Conservation (phyloP, 148 eudicot genomes). For the Polygonum maritimum region DNA sequence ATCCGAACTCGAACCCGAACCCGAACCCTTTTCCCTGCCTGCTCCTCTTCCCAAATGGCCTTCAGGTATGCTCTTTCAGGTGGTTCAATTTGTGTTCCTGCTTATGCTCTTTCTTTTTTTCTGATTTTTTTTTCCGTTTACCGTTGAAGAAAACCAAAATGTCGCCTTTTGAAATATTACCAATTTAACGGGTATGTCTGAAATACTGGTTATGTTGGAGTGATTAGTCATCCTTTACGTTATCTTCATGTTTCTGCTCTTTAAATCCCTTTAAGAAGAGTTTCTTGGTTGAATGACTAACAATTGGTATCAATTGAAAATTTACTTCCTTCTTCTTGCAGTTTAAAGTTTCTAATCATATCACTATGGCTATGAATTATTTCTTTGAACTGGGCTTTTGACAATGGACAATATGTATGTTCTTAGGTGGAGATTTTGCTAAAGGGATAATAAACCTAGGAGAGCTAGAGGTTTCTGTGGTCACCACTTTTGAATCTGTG, state of each 20-base stretch:
- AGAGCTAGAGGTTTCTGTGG: conserved; percentile 56
- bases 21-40: conserved; percentile 52
- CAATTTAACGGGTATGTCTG: background rate
- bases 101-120: background rate
- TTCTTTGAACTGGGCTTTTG: background rate
- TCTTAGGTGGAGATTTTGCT: conserved; percentile 69
- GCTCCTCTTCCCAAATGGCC: conserved; percentile 64
- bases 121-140: too few relatives aligned
- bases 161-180: background rate
- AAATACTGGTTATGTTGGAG: background rate
- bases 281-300: background rate
- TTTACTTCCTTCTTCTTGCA: background rate
- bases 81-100: background rate
- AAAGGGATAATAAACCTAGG: conserved; percentile 70
- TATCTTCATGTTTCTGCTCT: background rate
- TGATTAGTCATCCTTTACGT: background rate
- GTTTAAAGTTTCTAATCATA: background rate
- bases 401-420: background rate
- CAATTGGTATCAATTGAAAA: background rate
- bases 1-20: conserved; percentile 14
- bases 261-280: background rate
- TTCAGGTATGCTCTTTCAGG: conserved; percentile 32
- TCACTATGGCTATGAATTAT: background rate
- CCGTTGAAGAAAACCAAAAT: background rate
- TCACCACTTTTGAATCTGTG: conserved; percentile 46